Conservation (phyloP, 805 yeast species). For the Kregervanrija delftensis region DNA sequence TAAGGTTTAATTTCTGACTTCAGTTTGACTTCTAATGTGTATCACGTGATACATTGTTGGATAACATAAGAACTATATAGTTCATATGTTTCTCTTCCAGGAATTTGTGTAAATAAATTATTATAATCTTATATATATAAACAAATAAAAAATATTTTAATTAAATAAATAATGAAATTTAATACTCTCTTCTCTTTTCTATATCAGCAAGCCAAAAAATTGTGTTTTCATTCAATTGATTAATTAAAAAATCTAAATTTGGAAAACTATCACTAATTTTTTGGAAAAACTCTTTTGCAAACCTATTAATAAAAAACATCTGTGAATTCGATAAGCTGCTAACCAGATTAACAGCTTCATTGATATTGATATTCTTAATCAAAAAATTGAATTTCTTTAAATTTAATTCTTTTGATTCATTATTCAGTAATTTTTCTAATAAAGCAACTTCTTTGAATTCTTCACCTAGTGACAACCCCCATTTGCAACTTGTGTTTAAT, state of each 20-base stretch:
- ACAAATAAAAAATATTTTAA: too few relatives aligned
- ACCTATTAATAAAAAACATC: slow-evolving; percentile 72
- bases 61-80: too few relatives aligned
- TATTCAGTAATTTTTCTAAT: slow-evolving; percentile 33
- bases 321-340: slow-evolving; percentile 64
- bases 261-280: slow-evolving; percentile 59
- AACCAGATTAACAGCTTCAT: slow-evolving; percentile 37
- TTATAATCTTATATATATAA: too few relatives aligned
- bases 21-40: too few relatives aligned
- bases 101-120: too few relatives aligned
- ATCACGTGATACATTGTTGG: too few relatives aligned
- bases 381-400: slow-evolving; percentile 2
- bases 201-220: slow-evolving; percentile 40
- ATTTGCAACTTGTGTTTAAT: slow-evolving; percentile 63
- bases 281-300: slow-evolving; percentile 71
- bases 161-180: too few relatives aligned
- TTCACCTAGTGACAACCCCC: slow-evolving; percentile 77
- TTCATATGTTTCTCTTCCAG: too few relatives aligned
- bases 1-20: too few relatives aligned
- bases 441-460: slow-evolving; percentile 66
- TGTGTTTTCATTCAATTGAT: slow-evolving; percentile 47
- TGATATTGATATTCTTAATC: slow-evolving; percentile 25
- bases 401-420: slow-evolving; percentile 7
- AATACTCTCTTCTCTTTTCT: too few relatives aligned
- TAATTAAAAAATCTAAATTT: slow-evolving; percentile 48